Evolutionary conservation across 2,329 filamentous ascomycete species (phyloP).

Genomic region (Lecanoromycetidae sp.): DNA sequence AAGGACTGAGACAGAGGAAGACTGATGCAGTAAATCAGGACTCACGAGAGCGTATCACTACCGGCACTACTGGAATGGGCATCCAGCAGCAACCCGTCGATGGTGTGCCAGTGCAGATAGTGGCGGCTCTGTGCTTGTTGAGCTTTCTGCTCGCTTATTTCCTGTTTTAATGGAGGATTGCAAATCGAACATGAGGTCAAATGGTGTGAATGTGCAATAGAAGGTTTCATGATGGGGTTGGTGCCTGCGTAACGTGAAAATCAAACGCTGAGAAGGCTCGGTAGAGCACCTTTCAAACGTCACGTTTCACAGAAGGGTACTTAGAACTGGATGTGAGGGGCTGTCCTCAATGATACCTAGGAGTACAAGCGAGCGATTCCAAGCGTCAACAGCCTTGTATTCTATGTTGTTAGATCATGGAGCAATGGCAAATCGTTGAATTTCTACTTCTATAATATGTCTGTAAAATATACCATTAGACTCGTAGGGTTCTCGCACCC

Average conservation of each 20-base stretch:
- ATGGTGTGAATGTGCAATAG: neutral
- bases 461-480: neutral
- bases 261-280: too few species aligned
- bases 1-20: constrained; percentile 71
- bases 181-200: neutral
- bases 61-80: constrained; percentile 44
- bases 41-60: constrained; percentile 39
- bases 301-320: too few species aligned
- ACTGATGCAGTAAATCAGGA: constrained; percentile 40
- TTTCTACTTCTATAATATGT: neutral
- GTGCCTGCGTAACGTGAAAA: too few species aligned
- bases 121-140: constrained; percentile 69
- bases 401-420: neutral
- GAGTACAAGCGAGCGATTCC: too few species aligned
- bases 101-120: constrained; percentile 72
- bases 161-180: constrained; percentile 66
- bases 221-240: neutral
- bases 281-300: too few species aligned
- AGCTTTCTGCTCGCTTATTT: constrained; percentile 93
- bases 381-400: neutral
- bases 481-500: neutral
- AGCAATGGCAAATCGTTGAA: neutral
- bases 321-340: too few species aligned
- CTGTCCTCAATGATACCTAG: too few species aligned
- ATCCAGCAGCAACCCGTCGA: constrained; percentile 43